Evolutionary conservation across 106 monocot species (phyloP).

Genomic region (Platanthera zijinensis): DNA sequence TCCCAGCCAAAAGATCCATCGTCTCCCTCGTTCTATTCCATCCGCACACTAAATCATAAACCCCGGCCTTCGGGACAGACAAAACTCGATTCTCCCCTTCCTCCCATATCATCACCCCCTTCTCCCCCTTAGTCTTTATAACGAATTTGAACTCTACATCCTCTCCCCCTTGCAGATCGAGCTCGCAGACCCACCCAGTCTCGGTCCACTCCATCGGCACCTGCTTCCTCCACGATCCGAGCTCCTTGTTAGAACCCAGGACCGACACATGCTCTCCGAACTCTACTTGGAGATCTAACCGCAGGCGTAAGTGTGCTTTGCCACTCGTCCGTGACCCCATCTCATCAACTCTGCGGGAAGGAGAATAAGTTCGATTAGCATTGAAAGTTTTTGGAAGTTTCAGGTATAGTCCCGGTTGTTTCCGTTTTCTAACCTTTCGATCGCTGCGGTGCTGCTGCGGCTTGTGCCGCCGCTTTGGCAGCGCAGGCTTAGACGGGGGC

Average conservation of each 20-base stretch:
- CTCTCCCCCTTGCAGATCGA: slow-evolving; percentile 29
- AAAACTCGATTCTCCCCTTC: slow-evolving; percentile 63
- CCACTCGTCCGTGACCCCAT: slow-evolving; percentile 12
- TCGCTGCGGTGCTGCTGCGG: slow-evolving; percentile 1
- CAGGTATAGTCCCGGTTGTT: not conserved
- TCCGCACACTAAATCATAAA: slow-evolving; percentile 49
- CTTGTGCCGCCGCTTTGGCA: slow-evolving; percentile 5
- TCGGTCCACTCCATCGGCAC: slow-evolving; percentile 61
- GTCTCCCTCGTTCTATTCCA: slow-evolving; percentile 65
- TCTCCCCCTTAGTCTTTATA: slow-evolving; percentile 19
- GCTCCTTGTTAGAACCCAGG: slow-evolving; percentile 54
- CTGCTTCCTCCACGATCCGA: slow-evolving; percentile 65
- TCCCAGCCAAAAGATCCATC: slow-evolving; percentile 21
- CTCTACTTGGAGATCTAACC: slow-evolving; percentile 72
- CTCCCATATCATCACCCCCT: slow-evolving; percentile 55
- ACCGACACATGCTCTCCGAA: slow-evolving; percentile 74
- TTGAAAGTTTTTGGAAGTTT: not conserved
- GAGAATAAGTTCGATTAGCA: not conserved
- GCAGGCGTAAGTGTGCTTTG: slow-evolving; percentile 29
- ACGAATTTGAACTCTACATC: slow-evolving; percentile 69
- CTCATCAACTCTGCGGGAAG: slow-evolving; percentile 20
- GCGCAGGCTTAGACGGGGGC: not conserved
- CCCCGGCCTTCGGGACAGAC: slow-evolving; percentile 37
- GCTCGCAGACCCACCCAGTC: slow-evolving; percentile 53
- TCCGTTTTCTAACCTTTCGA: slow-evolving; percentile 19